A percentile compares a stretch with the other conserved stretches of the same genome.
Evolutionary conservation across 1,284 basidiomycete genomes (phyloP).

Genomic region (Agroathelia rolfsii): DNA sequence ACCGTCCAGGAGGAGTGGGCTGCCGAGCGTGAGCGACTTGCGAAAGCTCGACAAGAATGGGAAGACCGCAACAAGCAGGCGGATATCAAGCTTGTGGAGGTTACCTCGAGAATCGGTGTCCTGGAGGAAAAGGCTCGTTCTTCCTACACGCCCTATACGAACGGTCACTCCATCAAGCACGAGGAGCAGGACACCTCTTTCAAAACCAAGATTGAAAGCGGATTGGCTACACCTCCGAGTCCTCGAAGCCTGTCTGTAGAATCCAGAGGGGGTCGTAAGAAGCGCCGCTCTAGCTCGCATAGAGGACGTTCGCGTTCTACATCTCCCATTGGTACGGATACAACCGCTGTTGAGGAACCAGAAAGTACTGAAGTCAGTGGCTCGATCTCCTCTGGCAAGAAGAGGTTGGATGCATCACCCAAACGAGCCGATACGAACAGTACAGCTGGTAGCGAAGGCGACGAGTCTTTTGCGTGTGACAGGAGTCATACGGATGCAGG

Average conservation of each 20-base stretch:
- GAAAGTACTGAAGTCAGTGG: conserved; percentile 14
- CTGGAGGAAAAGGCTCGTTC: conserved; percentile 26
- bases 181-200: no score
- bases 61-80: conserved; percentile 41
- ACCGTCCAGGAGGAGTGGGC: conserved; percentile 75
- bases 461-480: no score
- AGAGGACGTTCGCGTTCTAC: conserved; percentile 20
- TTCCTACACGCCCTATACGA: conserved; percentile 20
- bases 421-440: no score
- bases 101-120: conserved; percentile 37
- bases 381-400: no score
- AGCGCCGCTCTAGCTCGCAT: conserved; percentile 21
- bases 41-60: conserved; percentile 74
- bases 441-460: no score
- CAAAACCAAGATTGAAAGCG: no score
- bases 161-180: conserved; percentile 33
- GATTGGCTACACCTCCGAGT: conserved; percentile 64
- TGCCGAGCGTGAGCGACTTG: conserved; percentile 69
- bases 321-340: conserved; percentile 23
- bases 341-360: conserved; percentile 25
- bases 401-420: no score
- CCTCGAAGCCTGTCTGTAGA: conserved; percentile 60
- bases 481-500: no score
- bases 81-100: conserved; percentile 25
- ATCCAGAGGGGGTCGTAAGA: conserved; percentile 31